Evolutionary conservation across 306 rosid genomes (phyloP).

Genomic region (Vigna reflexopilosa): DNA sequence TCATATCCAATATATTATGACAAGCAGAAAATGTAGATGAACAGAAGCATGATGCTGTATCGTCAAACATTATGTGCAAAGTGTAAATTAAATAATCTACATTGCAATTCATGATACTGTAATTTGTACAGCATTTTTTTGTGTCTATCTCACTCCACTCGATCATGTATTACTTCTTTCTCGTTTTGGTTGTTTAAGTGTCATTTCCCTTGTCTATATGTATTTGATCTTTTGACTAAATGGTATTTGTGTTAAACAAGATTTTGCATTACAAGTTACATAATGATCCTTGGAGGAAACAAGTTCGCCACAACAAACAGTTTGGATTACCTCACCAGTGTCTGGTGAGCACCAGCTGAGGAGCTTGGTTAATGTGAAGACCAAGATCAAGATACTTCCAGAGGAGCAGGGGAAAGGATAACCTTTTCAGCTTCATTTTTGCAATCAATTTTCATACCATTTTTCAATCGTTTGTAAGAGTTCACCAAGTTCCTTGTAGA

Average conservation of each 20-base stretch:
- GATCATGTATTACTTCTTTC: no score
- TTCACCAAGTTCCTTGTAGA: slow-evolving; percentile 33
- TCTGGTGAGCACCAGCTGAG: slow-evolving; percentile 53
- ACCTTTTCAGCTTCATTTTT: slow-evolving; percentile 4
- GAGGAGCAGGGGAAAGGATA: slow-evolving; percentile 19
- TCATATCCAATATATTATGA: neutral
- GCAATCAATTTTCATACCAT: neutral
- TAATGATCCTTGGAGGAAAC: slow-evolving; percentile 85
- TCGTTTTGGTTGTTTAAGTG: no score
- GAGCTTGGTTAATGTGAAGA: slow-evolving; percentile 32
- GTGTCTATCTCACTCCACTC: no score
- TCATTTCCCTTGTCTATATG: neutral
- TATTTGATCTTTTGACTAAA: slow-evolving; percentile 32
- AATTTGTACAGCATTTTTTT: no score
- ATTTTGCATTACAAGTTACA: slow-evolving; percentile 89
- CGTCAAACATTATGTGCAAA: neutral
- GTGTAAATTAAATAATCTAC: slow-evolving; percentile 10
- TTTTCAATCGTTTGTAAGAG: neutral
- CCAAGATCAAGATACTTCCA: neutral
- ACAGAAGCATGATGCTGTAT: neutral
- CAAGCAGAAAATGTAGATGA: neutral
- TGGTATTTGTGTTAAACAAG: slow-evolving; percentile 49
- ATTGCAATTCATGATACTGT: neutral
- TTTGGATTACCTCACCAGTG: slow-evolving; percentile 79
- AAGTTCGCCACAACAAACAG: slow-evolving; percentile 51